Evolutionary conservation across 371 early-diverging fungal species (phyloP), one percentile per base, ranked within the genome.

Genomic region (Mucor sp.): DNA sequence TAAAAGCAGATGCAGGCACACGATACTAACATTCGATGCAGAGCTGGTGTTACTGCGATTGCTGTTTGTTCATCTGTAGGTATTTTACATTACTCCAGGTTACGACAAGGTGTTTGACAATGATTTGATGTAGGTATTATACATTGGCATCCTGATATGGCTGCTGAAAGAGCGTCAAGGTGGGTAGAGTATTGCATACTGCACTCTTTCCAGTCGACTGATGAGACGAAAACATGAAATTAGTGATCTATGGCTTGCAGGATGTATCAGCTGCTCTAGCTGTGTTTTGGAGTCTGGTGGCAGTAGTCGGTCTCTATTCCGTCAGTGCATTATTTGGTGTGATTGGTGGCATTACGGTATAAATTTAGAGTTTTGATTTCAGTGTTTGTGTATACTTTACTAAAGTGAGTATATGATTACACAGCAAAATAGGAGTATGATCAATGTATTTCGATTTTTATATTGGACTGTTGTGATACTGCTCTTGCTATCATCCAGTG

Each of bases 391-490:
- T 6, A 12, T 27, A 9, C 17, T 35, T 19, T 33, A 28, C 53
- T 66, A 28, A 60, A 7, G 17, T 25, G 27, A 27, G 27, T 59
- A 14, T 53, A 7, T 53, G 14, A 9, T 48, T 6, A 35, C 37
- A 35, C 41, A 72, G 73, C 64, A 72, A 72, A 72, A 69, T 32
- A 15, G 69, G 48, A 65, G 11, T 8, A 69, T 63, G 66, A 65
- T 72, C 2, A 65, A 66, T 53, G 58, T 67, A 30, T 69, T 65
- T 58, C 27, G 66, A 50, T 62, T 35, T 30, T 39, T 72, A 3
- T 72, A 72, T 56, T 69, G 69, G 73, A 63, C 19, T 3, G 58
- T 69, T 1, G 62, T 66, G 1, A 27, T 65, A 14, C 32, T 65
- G 15, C 8, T 65, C 3, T 27, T 72, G 3, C 8, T 72, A 14